Base-by-base conservation (phyloP, 345 rosid species). In the Hibiscus mutabilis region DNA sequence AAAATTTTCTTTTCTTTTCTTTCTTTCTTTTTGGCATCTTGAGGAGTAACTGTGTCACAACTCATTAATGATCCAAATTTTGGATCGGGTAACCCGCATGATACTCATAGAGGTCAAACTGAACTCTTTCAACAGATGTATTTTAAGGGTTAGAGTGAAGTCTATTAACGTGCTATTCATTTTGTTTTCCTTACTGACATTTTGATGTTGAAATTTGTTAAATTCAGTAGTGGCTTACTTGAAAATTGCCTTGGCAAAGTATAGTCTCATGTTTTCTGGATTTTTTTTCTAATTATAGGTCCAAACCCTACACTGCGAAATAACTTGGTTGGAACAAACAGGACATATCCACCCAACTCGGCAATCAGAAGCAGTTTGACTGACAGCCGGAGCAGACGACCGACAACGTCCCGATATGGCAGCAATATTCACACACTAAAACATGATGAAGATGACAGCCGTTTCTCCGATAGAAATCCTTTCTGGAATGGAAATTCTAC, bases 401-500 rank as follows among this genome's bases (percentile, higher is more conserved):
- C 29, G 0, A 14, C 11, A 5, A 56, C 31, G 5, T 7, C 60
- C 11, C 60, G 5, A 22, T 21, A 22, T 11, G 60, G 60, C 60
- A 56, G 60, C 60, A 56, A 56, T 21, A 56, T 56, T 56, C 60
- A 56, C 60, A 56, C 60, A 0, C 29, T 56, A 56, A 56, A 56
- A 56, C 60, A 5, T 12, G 31, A 56, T 56, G 31, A 22, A 22
- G 60, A 56, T 24, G 31, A 56, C 22, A 27, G 22, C 6, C 14
- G 60, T 56, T 56, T 56, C 60, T 3, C 14, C 21, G 60, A 56
- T 56, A 56, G 60, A 22, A 56, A 56, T 21, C 31, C 29, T 0
- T 56, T 56, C 15, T 56, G 60, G 60, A 56, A 56, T 24, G 60
- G 31, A 56, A 56, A 56, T 56, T 56, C 60, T 56, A 56, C 60